Evolutionary conservation across 2,329 filamentous ascomycete genomes (phyloP).

Genomic region (Cytospora chrysosperma): DNA sequence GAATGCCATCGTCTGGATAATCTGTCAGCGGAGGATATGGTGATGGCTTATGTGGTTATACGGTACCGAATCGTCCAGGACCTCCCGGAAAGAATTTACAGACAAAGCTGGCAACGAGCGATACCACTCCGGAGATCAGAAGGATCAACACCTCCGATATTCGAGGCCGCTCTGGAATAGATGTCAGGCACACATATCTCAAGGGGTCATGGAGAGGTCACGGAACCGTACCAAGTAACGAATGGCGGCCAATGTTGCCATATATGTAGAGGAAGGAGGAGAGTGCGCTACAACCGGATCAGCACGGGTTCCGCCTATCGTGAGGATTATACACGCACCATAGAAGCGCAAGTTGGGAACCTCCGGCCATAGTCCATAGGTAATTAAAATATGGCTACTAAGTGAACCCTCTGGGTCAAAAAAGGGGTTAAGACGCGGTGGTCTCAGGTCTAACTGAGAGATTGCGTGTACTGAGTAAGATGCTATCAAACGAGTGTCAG

Average conservation of each 20-base stretch:
- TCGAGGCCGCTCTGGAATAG: slow-evolving; percentile 44
- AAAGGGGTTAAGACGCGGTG: neutral
- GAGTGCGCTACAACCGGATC: slow-evolving; percentile 13
- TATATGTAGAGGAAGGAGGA: slow-evolving; percentile 18
- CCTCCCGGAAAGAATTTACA: slow-evolving; percentile 47
- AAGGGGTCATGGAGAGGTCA: neutral
- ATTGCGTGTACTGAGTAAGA: neutral
- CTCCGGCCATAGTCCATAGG: slow-evolving; percentile 1
- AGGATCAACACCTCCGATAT: slow-evolving; percentile 49
- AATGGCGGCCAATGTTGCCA: slow-evolving; percentile 43
- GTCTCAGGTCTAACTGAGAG: neutral
- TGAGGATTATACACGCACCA: slow-evolving; percentile 1
- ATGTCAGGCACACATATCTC: neutral
- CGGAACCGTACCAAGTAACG: slow-evolving; percentile 42
- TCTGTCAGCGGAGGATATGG: neutral
- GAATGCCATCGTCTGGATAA: slow-evolving; percentile 28
- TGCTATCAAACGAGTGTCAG: neutral
- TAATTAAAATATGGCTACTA: neutral
- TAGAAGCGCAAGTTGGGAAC: slow-evolving; percentile 18
- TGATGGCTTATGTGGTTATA: neutral
- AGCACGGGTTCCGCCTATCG: neutral
- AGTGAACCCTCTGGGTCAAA: neutral
- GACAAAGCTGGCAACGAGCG: slow-evolving; percentile 42
- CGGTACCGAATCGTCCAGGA: slow-evolving; percentile 46
- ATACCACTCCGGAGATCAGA: slow-evolving; percentile 43